These are phyloP conservation scores for Paecilomyces sp. DNA, from an alignment of 2,329 filamentous ascomycete genomes.

Conservation along the genomic window DNA sequence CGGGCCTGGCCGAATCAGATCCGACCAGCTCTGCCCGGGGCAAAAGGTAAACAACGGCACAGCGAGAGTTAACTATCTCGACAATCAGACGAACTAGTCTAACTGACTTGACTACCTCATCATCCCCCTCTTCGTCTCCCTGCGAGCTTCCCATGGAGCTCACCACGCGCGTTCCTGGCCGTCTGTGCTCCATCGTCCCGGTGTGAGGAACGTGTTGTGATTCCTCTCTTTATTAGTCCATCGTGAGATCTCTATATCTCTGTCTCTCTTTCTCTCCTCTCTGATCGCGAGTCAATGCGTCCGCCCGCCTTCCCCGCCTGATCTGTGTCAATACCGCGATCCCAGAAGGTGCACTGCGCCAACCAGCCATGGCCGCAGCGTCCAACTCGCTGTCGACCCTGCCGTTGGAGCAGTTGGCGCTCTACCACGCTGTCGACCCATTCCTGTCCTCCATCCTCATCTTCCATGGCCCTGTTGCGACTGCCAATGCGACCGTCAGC, in stretches of 20 bases:
- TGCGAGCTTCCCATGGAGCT: not conserved
- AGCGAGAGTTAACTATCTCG: not conserved
- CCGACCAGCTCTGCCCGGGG: not conserved
- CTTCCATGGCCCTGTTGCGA: constrained; percentile 88
- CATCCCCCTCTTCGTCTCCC: not conserved
- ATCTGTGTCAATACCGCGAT: not conserved
- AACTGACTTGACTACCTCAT: not conserved
- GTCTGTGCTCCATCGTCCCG: not conserved
- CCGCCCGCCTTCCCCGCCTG: not conserved
- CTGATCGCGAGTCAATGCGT: not conserved
- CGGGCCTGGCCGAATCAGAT: not conserved
- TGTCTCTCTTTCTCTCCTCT: not conserved
- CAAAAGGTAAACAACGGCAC: not conserved
- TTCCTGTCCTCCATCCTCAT: constrained; percentile 73
- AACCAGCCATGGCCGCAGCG: constrained; percentile 59
- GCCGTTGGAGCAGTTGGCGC: constrained; percentile 71
- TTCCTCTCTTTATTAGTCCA: not conserved
- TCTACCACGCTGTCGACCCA: constrained; percentile 85
- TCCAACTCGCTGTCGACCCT: constrained; percentile 68
- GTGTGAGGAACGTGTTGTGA: not conserved
- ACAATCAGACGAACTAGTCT: not conserved
- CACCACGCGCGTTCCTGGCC: not conserved
- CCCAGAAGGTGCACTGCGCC: not conserved
- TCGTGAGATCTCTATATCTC: not conserved
- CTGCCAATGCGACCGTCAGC: constrained; percentile 76